Percentiles rank a stretch among this genome's conserved stretches.
phyloP scores from a whole-genome alignment of 2,329 filamentous ascomycete species.

The Didymella segeticola region DNA sequence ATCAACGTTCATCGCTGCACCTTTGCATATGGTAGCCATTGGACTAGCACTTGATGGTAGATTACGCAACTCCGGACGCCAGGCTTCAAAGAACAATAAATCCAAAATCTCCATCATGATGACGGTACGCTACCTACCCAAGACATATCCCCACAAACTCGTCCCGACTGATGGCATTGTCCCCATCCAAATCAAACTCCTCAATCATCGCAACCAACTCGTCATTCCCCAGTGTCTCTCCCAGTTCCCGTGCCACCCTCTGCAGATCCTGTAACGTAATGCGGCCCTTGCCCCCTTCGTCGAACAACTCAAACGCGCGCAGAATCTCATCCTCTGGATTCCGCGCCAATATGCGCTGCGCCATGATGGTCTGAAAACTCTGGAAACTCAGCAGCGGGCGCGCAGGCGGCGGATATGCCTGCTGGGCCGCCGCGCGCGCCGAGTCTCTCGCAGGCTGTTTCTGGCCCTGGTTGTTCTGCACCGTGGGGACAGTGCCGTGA shows the following conservation, averaged over 20 bases:
- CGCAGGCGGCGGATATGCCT: constrained; percentile 33
- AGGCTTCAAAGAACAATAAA: not conserved
- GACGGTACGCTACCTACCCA: constrained; percentile 34
- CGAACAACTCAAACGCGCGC: constrained; percentile 91
- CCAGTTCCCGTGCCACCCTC: constrained; percentile 86
- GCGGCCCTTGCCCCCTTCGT: constrained; percentile 87
- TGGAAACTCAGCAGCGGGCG: constrained; percentile 75
- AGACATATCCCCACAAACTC: constrained; percentile 73
- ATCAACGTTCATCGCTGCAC: constrained; percentile 18
- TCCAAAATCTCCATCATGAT: not conserved
- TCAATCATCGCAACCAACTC: constrained; percentile 97
- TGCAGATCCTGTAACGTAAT: constrained; percentile 89
- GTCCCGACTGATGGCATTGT: constrained; percentile 73
- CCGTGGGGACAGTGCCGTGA: constrained; percentile 68
- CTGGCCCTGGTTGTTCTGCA: constrained; percentile 1
- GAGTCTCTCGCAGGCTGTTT: constrained; percentile 19
- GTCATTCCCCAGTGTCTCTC: constrained; percentile 90
- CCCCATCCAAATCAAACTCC: constrained; percentile 94
- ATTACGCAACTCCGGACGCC: constrained; percentile 11
- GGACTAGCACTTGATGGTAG: no score
- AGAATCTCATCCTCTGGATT: constrained; percentile 92
- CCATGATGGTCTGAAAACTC: constrained; percentile 75
- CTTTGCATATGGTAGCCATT: no score
- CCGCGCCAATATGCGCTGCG: constrained; percentile 78
- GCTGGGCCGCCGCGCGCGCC: constrained; percentile 18